Conservation (phyloP, 2,329 filamentous ascomycete species). For the Stemphylium vesicarium region DNA sequence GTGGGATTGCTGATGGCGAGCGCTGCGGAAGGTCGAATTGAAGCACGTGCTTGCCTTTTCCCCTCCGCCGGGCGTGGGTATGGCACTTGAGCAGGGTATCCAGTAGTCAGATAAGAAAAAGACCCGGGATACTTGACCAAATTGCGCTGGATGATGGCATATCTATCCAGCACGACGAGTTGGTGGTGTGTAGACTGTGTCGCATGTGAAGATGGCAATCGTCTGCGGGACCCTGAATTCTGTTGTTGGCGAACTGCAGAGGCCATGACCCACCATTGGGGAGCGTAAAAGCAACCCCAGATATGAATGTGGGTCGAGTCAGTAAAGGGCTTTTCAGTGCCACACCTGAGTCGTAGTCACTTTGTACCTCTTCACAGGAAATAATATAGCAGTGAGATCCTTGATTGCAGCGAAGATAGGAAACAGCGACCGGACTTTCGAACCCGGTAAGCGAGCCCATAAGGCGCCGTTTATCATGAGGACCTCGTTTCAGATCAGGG, state of each 20-base stretch:
- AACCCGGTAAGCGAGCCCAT: too few species aligned
- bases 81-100: slow-evolving; percentile 1
- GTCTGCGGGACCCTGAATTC: slow-evolving; percentile 2
- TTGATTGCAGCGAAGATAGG: too few species aligned
- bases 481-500: too few species aligned
- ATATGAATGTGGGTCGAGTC: background rate
- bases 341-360: background rate
- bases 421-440: too few species aligned
- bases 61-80: background rate
- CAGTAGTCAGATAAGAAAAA: background rate
- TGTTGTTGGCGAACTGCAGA: background rate
- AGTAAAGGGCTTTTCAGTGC: background rate
- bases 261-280: background rate
- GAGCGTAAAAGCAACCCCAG: background rate
- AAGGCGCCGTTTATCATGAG: too few species aligned
- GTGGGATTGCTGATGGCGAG: background rate
- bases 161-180: background rate
- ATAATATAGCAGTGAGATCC: too few species aligned
- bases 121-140: background rate
- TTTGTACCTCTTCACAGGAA: background rate
- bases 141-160: background rate
- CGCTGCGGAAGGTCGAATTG: slow-evolving; percentile 11
- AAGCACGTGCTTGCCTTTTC: slow-evolving; percentile 23
- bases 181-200: background rate
- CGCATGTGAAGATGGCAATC: slow-evolving; percentile 1